Percentiles rank a stretch among this genome's conserved stretches.
These are phyloP conservation scores for Pulveroboletus frians DNA, from an alignment of 768 basidiomycete species.

Conservation along the genomic window DNA sequence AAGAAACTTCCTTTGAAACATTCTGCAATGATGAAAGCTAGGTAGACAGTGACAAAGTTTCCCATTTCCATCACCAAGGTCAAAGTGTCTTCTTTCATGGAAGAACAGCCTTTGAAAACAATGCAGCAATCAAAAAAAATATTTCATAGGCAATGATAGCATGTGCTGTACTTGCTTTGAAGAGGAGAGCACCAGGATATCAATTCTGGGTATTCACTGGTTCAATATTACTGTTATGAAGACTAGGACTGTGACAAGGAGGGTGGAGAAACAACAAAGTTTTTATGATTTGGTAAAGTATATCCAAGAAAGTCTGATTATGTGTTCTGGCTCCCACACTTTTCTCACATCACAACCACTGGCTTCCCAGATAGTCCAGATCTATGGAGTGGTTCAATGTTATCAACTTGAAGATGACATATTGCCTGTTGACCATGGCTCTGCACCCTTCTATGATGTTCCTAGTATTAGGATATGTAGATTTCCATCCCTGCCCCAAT, in stretches of 20 bases:
- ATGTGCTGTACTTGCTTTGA: constrained; percentile 5
- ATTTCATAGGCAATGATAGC: constrained; percentile 25
- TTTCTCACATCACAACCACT: neutral
- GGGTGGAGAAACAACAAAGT: constrained; percentile 1
- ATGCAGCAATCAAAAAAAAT: constrained; percentile 16
- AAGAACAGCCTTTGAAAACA: constrained; percentile 2
- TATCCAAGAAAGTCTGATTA: neutral
- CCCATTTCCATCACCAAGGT: neutral
- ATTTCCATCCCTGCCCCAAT: no score
- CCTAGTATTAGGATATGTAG: no score
- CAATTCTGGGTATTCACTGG: constrained; percentile 2
- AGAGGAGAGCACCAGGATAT: constrained; percentile 3
- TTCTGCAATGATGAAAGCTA: neutral
- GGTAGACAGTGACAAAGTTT: neutral
- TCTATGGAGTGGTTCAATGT: constrained; percentile 2
- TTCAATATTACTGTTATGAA: neutral
- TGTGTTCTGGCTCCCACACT: neutral
- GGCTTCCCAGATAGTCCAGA: neutral
- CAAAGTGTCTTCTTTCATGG: neutral
- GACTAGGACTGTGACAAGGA: neutral
- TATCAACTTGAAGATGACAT: neutral
- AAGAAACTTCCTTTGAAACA: constrained; percentile 7
- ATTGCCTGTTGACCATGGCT: no score
- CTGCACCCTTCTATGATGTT: no score
- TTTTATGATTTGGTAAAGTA: neutral